Conservation (phyloP, 2,329 filamentous ascomycete genomes). For the Cercospora sojina region DNA sequence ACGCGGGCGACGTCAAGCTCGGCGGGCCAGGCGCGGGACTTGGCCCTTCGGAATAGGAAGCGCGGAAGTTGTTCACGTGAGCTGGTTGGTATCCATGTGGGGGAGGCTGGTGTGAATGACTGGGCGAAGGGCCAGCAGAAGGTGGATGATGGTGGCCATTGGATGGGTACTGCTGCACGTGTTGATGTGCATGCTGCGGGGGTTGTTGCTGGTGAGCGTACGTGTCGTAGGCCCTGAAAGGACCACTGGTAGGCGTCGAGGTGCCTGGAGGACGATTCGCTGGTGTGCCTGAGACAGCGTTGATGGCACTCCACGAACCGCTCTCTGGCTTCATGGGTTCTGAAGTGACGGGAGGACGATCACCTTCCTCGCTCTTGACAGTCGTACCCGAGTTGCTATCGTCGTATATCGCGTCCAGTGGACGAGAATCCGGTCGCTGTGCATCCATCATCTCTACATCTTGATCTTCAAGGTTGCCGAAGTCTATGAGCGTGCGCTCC, state of each 20-base stretch:
- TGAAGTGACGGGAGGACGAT: constrained; percentile 22
- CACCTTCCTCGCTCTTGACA: constrained; percentile 39
- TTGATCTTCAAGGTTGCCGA: constrained; percentile 39
- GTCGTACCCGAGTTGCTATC: constrained; percentile 33
- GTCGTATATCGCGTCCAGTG: constrained; percentile 33
- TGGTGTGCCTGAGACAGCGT: constrained; percentile 32
- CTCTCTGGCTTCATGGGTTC: constrained; percentile 30
- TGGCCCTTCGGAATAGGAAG: constrained; percentile 27
- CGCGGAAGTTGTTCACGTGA: constrained; percentile 31
- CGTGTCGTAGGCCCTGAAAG: constrained; percentile 34
- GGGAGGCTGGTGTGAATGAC: constrained; percentile 3
- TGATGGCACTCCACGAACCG: constrained; percentile 45
- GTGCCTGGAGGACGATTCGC: constrained; percentile 28
- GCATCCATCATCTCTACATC: constrained; percentile 41
- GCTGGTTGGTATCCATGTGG: constrained; percentile 19
- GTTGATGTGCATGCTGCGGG: neutral
- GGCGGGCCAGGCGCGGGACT: constrained; percentile 25
- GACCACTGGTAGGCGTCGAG: constrained; percentile 28
- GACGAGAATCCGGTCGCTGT: constrained; percentile 21
- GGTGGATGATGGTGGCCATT: constrained; percentile 11
- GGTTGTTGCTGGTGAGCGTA: constrained; percentile 26
- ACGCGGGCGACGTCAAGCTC: constrained; percentile 33
- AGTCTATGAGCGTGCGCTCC: constrained; percentile 40
- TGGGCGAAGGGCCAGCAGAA: constrained; percentile 8
- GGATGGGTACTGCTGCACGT: neutral